Percentiles rank a stretch among this genome's conserved stretches.
Evolutionary conservation across 805 yeast genomes (phyloP).

Genomic region (Schizosaccharomyces osmophilus): DNA sequence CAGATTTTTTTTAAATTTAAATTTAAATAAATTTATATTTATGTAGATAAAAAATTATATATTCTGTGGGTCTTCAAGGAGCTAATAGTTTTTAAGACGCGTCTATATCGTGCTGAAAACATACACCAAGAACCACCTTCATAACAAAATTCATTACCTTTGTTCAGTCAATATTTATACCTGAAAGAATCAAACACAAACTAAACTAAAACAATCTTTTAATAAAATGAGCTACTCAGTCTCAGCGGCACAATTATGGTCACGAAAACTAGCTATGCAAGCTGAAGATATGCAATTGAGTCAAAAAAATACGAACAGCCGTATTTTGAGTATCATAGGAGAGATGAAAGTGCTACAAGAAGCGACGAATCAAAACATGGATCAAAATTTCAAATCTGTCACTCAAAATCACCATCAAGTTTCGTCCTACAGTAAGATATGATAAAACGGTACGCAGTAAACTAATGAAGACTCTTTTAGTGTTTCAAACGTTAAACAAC

Average conservation of each 20-base stretch:
- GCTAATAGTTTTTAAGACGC: too few relatives aligned
- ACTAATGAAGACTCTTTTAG: too few relatives aligned
- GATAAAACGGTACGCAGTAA: not conserved
- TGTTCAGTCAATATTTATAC: too few relatives aligned
- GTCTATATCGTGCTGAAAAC: too few relatives aligned
- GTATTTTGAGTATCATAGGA: not conserved
- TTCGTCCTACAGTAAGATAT: not conserved
- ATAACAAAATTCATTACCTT: too few relatives aligned
- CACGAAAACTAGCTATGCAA: not conserved
- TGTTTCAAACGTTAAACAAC: not conserved
- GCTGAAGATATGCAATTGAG: not conserved
- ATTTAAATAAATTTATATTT: too few relatives aligned
- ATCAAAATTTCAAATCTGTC: not conserved
- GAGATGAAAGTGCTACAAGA: not conserved
- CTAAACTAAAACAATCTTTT: not conserved
- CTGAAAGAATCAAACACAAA: too few relatives aligned
- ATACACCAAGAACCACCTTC: too few relatives aligned
- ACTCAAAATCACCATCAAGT: not conserved
- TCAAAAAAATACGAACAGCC: not conserved
- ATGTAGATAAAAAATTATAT: too few relatives aligned
- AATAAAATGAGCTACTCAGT: not conserved
- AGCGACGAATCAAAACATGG: not conserved
- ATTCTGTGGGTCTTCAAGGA: too few relatives aligned
- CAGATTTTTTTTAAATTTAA: too few relatives aligned
- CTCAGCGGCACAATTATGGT: conserved; percentile 1